Evolutionary conservation across 2,329 filamentous ascomycete species (phyloP).

Genomic region (Anisogramma anomala): DNA sequence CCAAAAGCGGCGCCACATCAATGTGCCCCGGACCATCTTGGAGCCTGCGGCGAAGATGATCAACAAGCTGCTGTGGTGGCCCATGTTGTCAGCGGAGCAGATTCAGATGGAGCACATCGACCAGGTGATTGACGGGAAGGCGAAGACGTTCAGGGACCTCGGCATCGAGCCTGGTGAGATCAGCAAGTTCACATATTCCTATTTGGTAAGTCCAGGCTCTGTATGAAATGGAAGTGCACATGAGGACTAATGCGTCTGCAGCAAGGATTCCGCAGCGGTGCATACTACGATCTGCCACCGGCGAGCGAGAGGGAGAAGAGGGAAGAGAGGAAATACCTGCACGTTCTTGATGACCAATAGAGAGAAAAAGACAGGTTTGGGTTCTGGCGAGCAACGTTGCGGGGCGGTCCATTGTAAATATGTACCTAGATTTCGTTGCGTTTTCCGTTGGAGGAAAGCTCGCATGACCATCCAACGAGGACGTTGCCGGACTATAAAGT

Average conservation of each 20-base stretch:
- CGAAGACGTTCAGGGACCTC: constrained; percentile 93
- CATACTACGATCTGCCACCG: constrained; percentile 86
- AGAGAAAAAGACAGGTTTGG: constrained; percentile 18
- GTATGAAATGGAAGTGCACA: not conserved
- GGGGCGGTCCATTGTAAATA: constrained; percentile 21
- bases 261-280: constrained; percentile 82
- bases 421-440: constrained; percentile 20
- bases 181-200: constrained; percentile 80
- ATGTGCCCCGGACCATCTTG: constrained; percentile 70
- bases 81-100: constrained; percentile 68
- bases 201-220: constrained; percentile 56
- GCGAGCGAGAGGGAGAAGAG: constrained; percentile 88
- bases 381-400: constrained; percentile 4
- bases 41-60: constrained; percentile 64
- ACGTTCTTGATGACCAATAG: constrained; percentile 82
- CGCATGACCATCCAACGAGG: too few relatives aligned
- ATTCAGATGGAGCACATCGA: constrained; percentile 89
- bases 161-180: constrained; percentile 83
- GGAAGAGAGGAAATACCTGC: constrained; percentile 94
- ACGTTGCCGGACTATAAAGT: too few relatives aligned
- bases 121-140: constrained; percentile 77
- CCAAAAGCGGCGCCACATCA: constrained; percentile 82
- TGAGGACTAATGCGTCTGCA: constrained; percentile 27
- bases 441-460: constrained; percentile 13
- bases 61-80: constrained; percentile 85